Evolutionary conservation across 768 basidiomycete genomes (phyloP), one percentile per base, ranked within the genome.

Genomic region (Arthromyces matolae): DNA sequence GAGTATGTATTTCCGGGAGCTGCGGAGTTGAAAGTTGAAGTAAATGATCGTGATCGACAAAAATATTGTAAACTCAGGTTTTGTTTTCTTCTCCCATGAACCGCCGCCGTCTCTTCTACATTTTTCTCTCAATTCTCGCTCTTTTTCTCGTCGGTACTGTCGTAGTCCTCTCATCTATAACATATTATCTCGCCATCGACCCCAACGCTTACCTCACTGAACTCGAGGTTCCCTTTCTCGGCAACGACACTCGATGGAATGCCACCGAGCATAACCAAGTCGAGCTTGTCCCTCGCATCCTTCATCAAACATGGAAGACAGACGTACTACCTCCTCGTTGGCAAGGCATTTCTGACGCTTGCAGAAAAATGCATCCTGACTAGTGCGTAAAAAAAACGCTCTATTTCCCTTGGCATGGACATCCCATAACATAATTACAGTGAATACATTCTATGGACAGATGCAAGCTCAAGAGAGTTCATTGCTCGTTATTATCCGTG

Each of bases 291-390:
- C 96, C 94, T 3, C 80, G 91, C 42, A 89, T 99, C 49, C 79
- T 99, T 39, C 96, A 99, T 67, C 95, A 97, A 78, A 98, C 96
- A 19, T 99, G 96, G 96, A 96, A 94, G 75, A 83, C 87, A 8
- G 86, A 94, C 45, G 79, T 78, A 0, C 73, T 99, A 19, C 96
- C 96, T 2, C 67, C 73, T 35, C 77, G 79, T 51, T 99, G 94
- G 94, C 78, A 79, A 51, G 71, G 69, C 32, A 76, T 93, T 36
- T 93, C 93, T 22, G 77, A 90, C 64, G 83, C 75, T 23, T 98
- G 96, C 71, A 79, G 85, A 49, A 81, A 88, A 59, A 84, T 96
- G 77, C 93, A 94, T 84, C 80, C 90, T 5, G 93, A 96, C 77
- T 99, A 96, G 94, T 96, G 64, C 60, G 93, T 81, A 46, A 42